These are phyloP conservation scores for Rhodosporidiobolus sp. DNA, from an alignment of 768 basidiomycete species.

Conservation along the genomic window DNA sequence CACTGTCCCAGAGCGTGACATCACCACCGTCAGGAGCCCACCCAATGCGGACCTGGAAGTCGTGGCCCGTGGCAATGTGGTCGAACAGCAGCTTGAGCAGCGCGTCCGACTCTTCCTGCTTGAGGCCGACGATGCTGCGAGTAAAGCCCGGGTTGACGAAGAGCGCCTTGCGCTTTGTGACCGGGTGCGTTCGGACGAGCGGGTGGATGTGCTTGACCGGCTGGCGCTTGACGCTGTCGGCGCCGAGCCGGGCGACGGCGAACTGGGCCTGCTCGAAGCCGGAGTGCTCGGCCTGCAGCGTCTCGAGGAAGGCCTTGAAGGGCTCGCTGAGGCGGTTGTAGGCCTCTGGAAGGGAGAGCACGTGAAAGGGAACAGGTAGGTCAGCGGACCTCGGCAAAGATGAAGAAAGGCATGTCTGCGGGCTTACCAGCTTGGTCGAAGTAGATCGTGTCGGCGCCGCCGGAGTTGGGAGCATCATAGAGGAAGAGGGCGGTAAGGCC, in stretches of 20 bases:
- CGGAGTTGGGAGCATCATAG: conserved; percentile 58
- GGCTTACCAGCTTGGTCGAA: conserved; percentile 55
- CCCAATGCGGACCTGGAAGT: conserved; percentile 71
- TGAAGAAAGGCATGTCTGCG: no score
- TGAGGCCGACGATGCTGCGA: conserved; percentile 71
- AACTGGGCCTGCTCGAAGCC: conserved; percentile 75
- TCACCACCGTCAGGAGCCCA: conserved; percentile 64
- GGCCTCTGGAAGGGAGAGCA: conserved; percentile 49
- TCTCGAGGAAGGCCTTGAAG: conserved; percentile 73
- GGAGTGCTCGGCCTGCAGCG: conserved; percentile 75
- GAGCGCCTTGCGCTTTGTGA: conserved; percentile 68
- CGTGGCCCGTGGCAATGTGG: conserved; percentile 73
- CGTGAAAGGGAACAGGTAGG: no score
- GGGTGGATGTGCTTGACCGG: conserved; percentile 81
- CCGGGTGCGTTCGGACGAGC: conserved; percentile 72
- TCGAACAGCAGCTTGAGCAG: conserved; percentile 53
- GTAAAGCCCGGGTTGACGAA: conserved; percentile 86
- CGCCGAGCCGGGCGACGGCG: conserved; percentile 66
- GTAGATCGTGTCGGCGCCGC: conserved; percentile 49
- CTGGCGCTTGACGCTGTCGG: conserved; percentile 71
- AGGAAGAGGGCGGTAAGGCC: conserved; percentile 82
- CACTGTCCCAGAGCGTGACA: conserved; percentile 75
- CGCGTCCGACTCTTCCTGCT: conserved; percentile 75
- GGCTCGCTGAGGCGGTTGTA: conserved; percentile 69
- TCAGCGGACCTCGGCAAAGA: no score